phyloP scores from a whole-genome alignment of 768 basidiomycete genomes.

The Chlorophyllum brunneum region DNA sequence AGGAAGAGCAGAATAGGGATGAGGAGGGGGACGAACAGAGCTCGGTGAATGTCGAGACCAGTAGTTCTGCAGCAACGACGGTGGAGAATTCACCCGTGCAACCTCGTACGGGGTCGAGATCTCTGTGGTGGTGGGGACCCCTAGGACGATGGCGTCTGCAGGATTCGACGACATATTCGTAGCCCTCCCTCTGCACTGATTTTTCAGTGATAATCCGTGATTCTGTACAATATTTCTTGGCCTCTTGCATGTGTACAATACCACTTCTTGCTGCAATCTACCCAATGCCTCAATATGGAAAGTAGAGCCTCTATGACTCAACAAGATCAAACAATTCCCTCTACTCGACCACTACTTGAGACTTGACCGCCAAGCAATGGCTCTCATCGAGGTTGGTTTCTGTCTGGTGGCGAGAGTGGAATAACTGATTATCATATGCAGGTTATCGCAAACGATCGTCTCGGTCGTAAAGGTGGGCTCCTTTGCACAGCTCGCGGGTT shows the following conservation, averaged over 20 bases:
- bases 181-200: not conserved
- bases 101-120: conserved; percentile 24
- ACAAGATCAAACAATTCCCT: not conserved
- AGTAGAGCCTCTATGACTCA: no score
- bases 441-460: conserved; percentile 94
- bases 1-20: not conserved
- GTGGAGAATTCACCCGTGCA: conserved; percentile 13
- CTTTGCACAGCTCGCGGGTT: not conserved
- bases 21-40: not conserved
- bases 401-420: not conserved
- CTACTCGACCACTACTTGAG: conserved; percentile 14
- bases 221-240: conserved; percentile 3
- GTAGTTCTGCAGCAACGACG: not conserved
- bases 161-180: conserved; percentile 69
- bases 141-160: conserved; percentile 69
- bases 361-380: conserved; percentile 31
- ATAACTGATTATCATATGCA: conserved; percentile 25
- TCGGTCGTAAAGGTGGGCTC: conserved; percentile 81
- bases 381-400: conserved; percentile 48
- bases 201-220: not conserved
- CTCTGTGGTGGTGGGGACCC: conserved; percentile 83
- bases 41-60: not conserved
- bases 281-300: not conserved
- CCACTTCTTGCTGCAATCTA: not conserved
- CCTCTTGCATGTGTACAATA: not conserved